Base-by-base conservation (phyloP, 768 basidiomycete species). In the Scleroderma citrinum region DNA sequence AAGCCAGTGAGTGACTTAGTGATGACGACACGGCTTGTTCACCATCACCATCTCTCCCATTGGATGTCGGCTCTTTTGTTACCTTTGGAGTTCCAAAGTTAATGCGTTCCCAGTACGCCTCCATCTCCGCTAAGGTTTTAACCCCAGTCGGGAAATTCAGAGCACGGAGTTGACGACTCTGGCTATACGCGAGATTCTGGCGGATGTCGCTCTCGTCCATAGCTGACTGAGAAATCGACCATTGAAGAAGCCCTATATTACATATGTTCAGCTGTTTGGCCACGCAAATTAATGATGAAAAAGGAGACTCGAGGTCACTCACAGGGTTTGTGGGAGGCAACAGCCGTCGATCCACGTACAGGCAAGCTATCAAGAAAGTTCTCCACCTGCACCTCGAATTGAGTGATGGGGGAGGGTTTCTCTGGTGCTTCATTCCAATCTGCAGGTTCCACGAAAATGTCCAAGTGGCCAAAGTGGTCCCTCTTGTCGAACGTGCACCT, bases 381-480 rank as follows among this genome's bases (percentile, higher is more conserved):
- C 31, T 54, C 58, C 24, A 75, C 62, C 3, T 56, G 65, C n/a
- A 90, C 70, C 20, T 73, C 69, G 20, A 92, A 63, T 63, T 86
- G 80, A 21, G 73, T 71, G 24, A 88, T 75, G 2, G 82, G 81
- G 20, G 53, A 48, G 0, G 57, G 56, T 12, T 60, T 55, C 7
- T 71, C 64, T 0, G 54, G 52, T 8, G 64, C 65, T n/a, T 66
- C 60, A 21, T 63, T 51, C 75, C 75, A 77, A 14, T 76, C 71
- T 2, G 64, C 65, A 16, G 85, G 87, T 61, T 87, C 77, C 11
- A 90, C 77, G 73, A 80, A 91, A 3, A 87, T 72, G 16, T 78
- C 74, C 61, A 92, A 65, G 17, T 71, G 64, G 16, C 68, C 57
- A 1, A 62, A 59, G 2, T 56, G 55, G 29, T 76, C 71, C 42